Evolutionary conservation across 148 eudicot genomes (phyloP), one percentile per base, ranked within the genome.

Genomic region (Diospyros lotus): DNA sequence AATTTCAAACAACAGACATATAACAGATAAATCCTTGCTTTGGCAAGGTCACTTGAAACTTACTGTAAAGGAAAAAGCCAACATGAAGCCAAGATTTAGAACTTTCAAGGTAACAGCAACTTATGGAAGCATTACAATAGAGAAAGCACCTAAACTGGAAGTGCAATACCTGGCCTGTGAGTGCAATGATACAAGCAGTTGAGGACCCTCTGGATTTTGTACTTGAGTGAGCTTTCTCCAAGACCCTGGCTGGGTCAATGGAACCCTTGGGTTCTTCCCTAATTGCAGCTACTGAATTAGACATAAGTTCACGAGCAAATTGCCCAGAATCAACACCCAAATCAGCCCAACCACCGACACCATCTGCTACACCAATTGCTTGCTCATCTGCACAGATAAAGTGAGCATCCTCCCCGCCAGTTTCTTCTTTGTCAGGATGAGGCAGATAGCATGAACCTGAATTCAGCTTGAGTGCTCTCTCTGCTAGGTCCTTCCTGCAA

Each of bases 301-400:
- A 85, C 93, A 89, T 89, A 71, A 89, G 93, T 58, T 80, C 81
- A 38, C 89, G 84, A 75, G 93, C 83, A 79, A 87, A 89, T 73
- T 78, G 51, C 17, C 93, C 92, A 2, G 93, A 82, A 82, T 89
- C 85, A 59, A 88, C 82, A 66, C 89, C 89, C 50, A 81, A 75
- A 66, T 86, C 89, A 70, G 91, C 89, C 91, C 91, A 89, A 66
- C 93, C 90, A 78, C 93, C 93, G 61, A 89, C 93, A 58, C 93
- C 93, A 80, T 89, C 93, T 11, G 93, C 93, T 60, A 89, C 88
- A 61, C 93, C 93, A 68, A 89, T 80, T 17, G 81, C 85, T 73
- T 78, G 79, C 71, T 84, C 76, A 69, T 87, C 85, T 42, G 79
- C 81, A 74, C 89, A 89, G 11, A 89, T 89, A 80, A 89, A 89